A percentile compares a stretch with the other conserved stretches of the same genome.
Evolutionary conservation across 129 eudicot genomes (phyloP).

Genomic region (Pulicaria dysenterica): DNA sequence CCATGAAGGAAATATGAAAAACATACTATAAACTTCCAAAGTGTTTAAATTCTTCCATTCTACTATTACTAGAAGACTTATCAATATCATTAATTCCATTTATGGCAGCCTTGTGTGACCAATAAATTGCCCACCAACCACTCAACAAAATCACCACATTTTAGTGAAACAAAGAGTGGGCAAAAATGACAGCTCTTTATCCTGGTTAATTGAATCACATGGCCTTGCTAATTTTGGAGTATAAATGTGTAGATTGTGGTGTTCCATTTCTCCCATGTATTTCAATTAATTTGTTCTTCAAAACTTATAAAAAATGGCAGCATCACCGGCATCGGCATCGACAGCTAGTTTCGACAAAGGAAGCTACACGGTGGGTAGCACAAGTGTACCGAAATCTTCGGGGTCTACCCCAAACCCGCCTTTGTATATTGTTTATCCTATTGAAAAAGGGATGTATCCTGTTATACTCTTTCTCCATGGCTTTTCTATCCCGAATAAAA

Average conservation of each 20-base stretch:
- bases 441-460: slow-evolving; percentile 20
- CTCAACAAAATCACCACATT: no score
- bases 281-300: background rate
- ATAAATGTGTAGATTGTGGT: background rate
- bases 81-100: no score
- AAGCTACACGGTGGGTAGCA: slow-evolving; percentile 2
- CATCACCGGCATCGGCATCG: background rate
- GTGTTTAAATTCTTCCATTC: no score
- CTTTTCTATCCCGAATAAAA: slow-evolving; percentile 18
- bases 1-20: no score
- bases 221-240: background rate
- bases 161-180: no score
- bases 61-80: no score
- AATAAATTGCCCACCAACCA: no score
- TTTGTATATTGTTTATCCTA: slow-evolving; percentile 25
- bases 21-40: no score
- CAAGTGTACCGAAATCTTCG: slow-evolving; percentile 12
- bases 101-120: no score
- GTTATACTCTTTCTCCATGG: slow-evolving; percentile 31
- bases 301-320: background rate
- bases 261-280: background rate
- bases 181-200: no score
- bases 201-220: background rate
- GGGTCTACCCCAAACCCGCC: slow-evolving; percentile 31
- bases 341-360: slow-evolving; percentile 10